Conservation (phyloP, 2,329 filamentous ascomycete genomes). For the Paradendryphiella salina region DNA sequence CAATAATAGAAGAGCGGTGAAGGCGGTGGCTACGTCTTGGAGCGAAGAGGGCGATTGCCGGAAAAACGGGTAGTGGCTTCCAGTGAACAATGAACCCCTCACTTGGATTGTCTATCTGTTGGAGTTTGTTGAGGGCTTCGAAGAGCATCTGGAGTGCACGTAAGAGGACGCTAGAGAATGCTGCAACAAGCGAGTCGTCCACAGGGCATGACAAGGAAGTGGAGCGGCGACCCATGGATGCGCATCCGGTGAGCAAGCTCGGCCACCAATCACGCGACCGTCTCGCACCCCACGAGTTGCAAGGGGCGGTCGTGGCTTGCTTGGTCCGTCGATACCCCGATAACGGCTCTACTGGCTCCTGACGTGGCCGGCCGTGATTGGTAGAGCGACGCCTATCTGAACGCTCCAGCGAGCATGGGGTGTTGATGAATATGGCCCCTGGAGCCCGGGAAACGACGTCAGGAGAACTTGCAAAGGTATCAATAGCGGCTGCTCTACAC, state of each 20-base stretch:
- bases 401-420: constrained; percentile 30
- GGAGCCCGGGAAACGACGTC: constrained; percentile 4
- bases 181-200: constrained; percentile 34
- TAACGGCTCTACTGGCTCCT: constrained; percentile 43
- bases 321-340: constrained; percentile 38
- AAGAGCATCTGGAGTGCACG: constrained; percentile 32
- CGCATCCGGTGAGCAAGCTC: constrained; percentile 33
- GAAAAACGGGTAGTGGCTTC: constrained; percentile 32
- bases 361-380: constrained; percentile 47
- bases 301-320: constrained; percentile 45
- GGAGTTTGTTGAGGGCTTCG: constrained; percentile 27
- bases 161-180: constrained; percentile 40
- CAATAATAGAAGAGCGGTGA: constrained; percentile 46
- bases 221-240: constrained; percentile 22
- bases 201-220: constrained; percentile 29
- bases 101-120: constrained; percentile 21
- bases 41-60: constrained; percentile 24
- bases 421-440: constrained; percentile 17
- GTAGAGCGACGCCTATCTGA: constrained; percentile 32
- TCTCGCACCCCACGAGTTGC: constrained; percentile 33
- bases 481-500: neutral
- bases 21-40: constrained; percentile 1
- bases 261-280: constrained; percentile 31
- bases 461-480: neutral
- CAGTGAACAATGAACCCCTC: constrained; percentile 30